phyloP scores from a whole-genome alignment of 106 monocot species.

The Dioscorea zingiberensis region DNA sequence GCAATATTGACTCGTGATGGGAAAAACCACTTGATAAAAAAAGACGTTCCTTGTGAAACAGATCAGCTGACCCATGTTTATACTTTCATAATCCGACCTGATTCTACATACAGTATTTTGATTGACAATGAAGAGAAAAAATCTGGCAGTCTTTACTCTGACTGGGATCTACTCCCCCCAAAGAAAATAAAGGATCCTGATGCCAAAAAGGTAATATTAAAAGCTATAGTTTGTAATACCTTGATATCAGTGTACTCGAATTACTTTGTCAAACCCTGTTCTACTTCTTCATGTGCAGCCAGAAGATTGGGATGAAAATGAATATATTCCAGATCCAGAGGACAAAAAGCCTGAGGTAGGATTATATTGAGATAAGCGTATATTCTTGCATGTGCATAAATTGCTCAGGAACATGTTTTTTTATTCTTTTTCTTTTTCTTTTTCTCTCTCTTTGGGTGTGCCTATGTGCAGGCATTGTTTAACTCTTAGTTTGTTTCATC shows the following conservation, averaged over 20 bases:
- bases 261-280: background rate
- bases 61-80: constrained; percentile 66
- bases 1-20: constrained; percentile 54
- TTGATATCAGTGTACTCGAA: background rate
- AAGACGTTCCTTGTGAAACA: constrained; percentile 59
- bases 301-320: constrained; percentile 68
- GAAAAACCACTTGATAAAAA: constrained; percentile 58
- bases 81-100: constrained; percentile 57
- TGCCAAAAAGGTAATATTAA: constrained; percentile 45
- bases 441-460: too few relatives aligned
- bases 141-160: constrained; percentile 47
- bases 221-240: background rate
- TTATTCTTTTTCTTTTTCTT: too few relatives aligned
- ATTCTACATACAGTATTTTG: constrained; percentile 52
- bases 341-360: constrained; percentile 67
- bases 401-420: too few relatives aligned
- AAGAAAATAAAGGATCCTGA: constrained; percentile 66
- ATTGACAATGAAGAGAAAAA: constrained; percentile 60
- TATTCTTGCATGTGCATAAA: background rate
- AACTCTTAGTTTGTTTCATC: too few relatives aligned
- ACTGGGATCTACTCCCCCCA: constrained; percentile 68
- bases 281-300: constrained; percentile 27
- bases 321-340: constrained; percentile 59
- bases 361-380: background rate
- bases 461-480: too few relatives aligned